Percentiles rank a stretch among this genome's conserved stretches.
Evolutionary conservation across 495 filamentous ascomycete species (phyloP).

Genomic region (Penicillium psychrofluorescens): DNA sequence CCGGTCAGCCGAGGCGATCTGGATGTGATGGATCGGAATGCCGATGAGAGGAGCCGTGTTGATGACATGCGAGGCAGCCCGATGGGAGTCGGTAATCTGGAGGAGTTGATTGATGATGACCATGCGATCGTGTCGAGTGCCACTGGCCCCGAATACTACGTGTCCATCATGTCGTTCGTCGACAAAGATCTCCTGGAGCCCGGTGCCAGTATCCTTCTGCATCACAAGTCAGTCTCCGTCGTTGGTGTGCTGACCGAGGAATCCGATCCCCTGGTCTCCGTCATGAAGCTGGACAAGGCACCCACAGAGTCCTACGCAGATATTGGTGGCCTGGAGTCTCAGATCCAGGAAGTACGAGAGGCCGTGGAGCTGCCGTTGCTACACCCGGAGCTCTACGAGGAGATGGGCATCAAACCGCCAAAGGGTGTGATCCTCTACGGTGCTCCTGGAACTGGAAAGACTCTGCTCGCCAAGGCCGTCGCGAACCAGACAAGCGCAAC

Average conservation of each 20-base stretch:
- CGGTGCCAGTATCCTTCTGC: conserved; percentile 88
- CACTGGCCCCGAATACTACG: conserved; percentile 97
- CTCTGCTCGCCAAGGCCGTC: conserved; percentile 92
- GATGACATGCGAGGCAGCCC: conserved; percentile 98
- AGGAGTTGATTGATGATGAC: conserved; percentile 99
- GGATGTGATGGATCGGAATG: conserved; percentile 60
- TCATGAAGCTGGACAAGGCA: conserved; percentile 99
- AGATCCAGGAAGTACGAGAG: conserved; percentile 97
- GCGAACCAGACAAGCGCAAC: conserved; percentile 98
- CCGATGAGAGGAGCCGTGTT: conserved; percentile 90
- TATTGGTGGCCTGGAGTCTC: conserved; percentile 89
- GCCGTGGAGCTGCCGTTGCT: conserved; percentile 93
- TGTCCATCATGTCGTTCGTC: conserved; percentile 99
- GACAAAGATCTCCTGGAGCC: conserved; percentile 98
- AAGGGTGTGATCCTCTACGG: conserved; percentile 99
- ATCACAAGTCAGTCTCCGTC: conserved; percentile 97
- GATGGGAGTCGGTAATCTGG: conserved; percentile 96
- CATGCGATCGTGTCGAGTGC: conserved; percentile 98
- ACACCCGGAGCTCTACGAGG: conserved; percentile 96
- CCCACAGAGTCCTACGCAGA: conserved; percentile 98
- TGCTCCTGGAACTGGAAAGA: conserved; percentile 95
- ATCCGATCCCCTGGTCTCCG: conserved; percentile 88
- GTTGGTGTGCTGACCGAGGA: conserved; percentile 97
- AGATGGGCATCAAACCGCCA: conserved; percentile 99
- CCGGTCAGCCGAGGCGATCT: conserved; percentile 36